phyloP scores from a whole-genome alignment of 768 basidiomycete species.

The Tulasnella sp. region DNA sequence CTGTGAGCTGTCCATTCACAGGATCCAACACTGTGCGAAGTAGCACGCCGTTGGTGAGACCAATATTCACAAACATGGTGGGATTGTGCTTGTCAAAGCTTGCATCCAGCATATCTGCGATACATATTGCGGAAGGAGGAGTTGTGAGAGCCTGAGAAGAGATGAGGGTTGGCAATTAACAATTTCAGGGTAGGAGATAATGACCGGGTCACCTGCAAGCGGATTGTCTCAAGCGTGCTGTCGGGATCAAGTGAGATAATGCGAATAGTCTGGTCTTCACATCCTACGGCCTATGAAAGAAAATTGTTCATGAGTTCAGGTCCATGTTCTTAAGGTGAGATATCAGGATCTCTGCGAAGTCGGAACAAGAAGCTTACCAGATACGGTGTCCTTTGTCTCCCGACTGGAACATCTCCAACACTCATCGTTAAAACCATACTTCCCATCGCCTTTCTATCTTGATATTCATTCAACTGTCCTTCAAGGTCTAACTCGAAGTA shows the following conservation, averaged over 20 bases:
- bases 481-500: conserved; percentile 97
- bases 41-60: conserved; percentile 88
- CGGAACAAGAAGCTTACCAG: conserved; percentile 46
- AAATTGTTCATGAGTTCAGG: too few species aligned
- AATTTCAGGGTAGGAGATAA: not conserved
- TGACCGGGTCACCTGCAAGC: conserved; percentile 43
- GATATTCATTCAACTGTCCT: conserved; percentile 94
- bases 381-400: conserved; percentile 82
- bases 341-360: not conserved
- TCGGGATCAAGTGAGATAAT: conserved; percentile 96
- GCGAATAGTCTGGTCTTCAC: conserved; percentile 96
- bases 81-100: conserved; percentile 92
- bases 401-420: conserved; percentile 89
- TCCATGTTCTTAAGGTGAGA: conserved; percentile 10
- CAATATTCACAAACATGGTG: conserved; percentile 97
- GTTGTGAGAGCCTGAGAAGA: conserved; percentile 70
- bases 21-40: conserved; percentile 93
- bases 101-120: conserved; percentile 94
- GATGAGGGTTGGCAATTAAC: too few species aligned
- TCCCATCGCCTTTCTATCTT: conserved; percentile 94
- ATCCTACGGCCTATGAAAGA: conserved; percentile 80
- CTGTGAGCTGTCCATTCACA: conserved; percentile 85
- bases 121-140: conserved; percentile 89
- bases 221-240: conserved; percentile 87
- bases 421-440: conserved; percentile 89